Evolutionary conservation across 805 yeast genomes (phyloP), one percentile per base, ranked within the genome.

Genomic region (Suhomyces faveliae): DNA sequence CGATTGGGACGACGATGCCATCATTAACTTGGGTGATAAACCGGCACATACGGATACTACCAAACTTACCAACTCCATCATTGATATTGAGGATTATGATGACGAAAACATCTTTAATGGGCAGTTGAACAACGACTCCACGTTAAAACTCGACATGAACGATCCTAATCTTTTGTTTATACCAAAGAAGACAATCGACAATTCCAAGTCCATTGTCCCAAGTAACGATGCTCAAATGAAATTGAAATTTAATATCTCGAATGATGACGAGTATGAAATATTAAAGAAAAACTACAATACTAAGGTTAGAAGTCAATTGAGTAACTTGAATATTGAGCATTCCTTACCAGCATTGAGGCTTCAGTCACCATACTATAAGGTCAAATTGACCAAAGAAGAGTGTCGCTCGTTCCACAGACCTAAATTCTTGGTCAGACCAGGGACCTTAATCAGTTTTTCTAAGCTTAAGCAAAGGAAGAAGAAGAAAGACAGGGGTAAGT

Each of bases 281-380:
- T 73, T 94, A 55, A 87, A 86, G 60, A 87, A 83, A 48, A 91
- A 89, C 59, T 90, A 91, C 63, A 96, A 90, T 63, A 83, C 95
- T 35, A 92, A 89, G 71, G 88, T 92, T 30, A 83, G 99, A 64
- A 83, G 96, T 2, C 95, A 96, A 5, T 83, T 94, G 58, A 96
- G 97, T 40, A 89, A 92, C 55, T 74, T 94, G 52, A 84, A 81
- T 43, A 90, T 94, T 52, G 98, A 94, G 59, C 99, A 94, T 64
- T 81, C 97, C 0, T 76, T 83, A 57, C 96, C 96, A 0, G 97
- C 99, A 0, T 60, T 82, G 22, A 76, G 94, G 43, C 73, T 94
- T 42, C 99, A 94, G 68, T 80, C 90, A 0, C 99, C 99, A 2
- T 90, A 81, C 67, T 94, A 89, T 68, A 88, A 86, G 59, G 97